phyloP scores from a whole-genome alignment of 139 green algal genomes.

The Chlorella sp. region DNA sequence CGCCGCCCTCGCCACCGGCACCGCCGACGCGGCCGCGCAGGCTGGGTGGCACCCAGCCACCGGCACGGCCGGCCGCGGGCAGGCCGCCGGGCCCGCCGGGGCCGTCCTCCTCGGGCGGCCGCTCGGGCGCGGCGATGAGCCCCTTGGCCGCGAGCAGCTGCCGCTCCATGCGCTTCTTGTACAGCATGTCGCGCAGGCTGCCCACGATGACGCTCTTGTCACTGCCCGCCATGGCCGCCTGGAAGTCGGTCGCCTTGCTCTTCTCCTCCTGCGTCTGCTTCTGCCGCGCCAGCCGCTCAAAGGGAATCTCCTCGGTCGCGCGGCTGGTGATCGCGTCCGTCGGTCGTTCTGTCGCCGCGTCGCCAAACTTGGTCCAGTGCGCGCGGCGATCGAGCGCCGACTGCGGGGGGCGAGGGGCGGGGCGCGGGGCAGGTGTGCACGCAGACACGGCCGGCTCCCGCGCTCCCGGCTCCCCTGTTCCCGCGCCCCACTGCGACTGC shows the following conservation, averaged over 20 bases:
- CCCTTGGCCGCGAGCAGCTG: slow-evolving; percentile 87
- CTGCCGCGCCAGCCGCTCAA: slow-evolving; percentile 78
- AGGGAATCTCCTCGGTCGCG: slow-evolving; percentile 90
- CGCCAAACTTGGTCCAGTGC: slow-evolving; percentile 88
- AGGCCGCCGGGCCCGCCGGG: slow-evolving; percentile 33
- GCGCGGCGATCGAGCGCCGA: slow-evolving; percentile 60
- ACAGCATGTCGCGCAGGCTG: slow-evolving; percentile 83
- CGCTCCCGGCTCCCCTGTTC: too few relatives aligned
- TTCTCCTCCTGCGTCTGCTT: slow-evolving; percentile 90
- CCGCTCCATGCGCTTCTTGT: slow-evolving; percentile 88
- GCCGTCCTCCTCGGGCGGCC: slow-evolving; percentile 77
- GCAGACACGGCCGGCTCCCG: too few relatives aligned
- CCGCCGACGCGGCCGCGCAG: slow-evolving; percentile 60
- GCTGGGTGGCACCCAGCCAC: slow-evolving; percentile 86
- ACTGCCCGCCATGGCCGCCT: slow-evolving; percentile 61
- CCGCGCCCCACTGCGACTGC: too few relatives aligned
- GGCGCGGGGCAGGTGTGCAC: too few relatives aligned
- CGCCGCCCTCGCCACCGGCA: slow-evolving; percentile 36
- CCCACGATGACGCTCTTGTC: slow-evolving; percentile 60
- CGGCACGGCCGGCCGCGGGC: slow-evolving; percentile 42
- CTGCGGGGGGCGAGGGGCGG: slow-evolving; percentile 36
- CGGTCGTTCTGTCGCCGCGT: slow-evolving; percentile 59
- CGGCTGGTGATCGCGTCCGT: slow-evolving; percentile 71
- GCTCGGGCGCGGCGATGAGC: slow-evolving; percentile 73
- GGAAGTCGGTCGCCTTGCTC: slow-evolving; percentile 75